phyloP scores from a whole-genome alignment of 2,329 filamentous ascomycete genomes.

The Penicillium sp. region DNA sequence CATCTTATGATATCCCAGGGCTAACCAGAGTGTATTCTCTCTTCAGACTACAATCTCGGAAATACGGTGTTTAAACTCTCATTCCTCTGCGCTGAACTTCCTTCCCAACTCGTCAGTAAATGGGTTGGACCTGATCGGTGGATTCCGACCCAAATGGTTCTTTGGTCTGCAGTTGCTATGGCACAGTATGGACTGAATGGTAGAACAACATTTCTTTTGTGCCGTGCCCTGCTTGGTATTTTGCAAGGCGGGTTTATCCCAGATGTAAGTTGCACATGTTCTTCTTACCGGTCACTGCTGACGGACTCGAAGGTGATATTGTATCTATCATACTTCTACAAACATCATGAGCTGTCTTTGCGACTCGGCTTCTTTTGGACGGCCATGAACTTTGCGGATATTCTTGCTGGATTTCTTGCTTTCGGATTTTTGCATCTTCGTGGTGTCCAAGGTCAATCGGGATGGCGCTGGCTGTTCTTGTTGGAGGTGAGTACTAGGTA shows the following conservation, averaged over 20 bases:
- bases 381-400: slow-evolving; percentile 42
- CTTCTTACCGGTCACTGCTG: neutral
- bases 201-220: slow-evolving; percentile 38
- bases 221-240: slow-evolving; percentile 42
- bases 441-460: slow-evolving; percentile 31
- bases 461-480: slow-evolving; percentile 40
- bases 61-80: slow-evolving; percentile 56
- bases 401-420: slow-evolving; percentile 46
- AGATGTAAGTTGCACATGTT: slow-evolving; percentile 42
- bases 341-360: slow-evolving; percentile 62
- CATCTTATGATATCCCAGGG: neutral
- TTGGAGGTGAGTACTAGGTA: slow-evolving; percentile 34
- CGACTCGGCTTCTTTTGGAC: slow-evolving; percentile 30
- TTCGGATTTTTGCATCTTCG: slow-evolving; percentile 42
- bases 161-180: slow-evolving; percentile 52
- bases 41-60: slow-evolving; percentile 53
- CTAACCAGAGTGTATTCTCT: slow-evolving; percentile 49
- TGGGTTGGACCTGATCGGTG: slow-evolving; percentile 55
- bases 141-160: slow-evolving; percentile 55
- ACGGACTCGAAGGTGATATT: slow-evolving; percentile 25
- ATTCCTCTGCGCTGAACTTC: slow-evolving; percentile 56
- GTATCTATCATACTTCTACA: slow-evolving; percentile 73
- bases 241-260: slow-evolving; percentile 59
- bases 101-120: slow-evolving; percentile 58
- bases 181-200: slow-evolving; percentile 49